These are phyloP conservation scores for Kalanchoe fedtschenkoi DNA, from an alignment of 164 flowering plant genomes.

Conservation along the genomic window DNA sequence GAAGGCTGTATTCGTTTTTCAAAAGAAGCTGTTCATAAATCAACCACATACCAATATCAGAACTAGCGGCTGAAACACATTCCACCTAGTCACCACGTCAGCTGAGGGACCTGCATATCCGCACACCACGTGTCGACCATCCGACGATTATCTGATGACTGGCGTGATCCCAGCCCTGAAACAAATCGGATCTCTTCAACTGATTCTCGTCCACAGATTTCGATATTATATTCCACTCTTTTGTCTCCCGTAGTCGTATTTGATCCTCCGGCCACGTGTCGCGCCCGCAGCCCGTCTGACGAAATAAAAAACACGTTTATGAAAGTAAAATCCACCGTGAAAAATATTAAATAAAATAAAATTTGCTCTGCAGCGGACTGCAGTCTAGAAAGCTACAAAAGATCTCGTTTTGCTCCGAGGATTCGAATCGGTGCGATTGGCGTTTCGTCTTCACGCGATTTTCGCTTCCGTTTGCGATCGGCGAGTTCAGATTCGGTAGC, in stretches of 20 bases:
- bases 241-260: conserved; percentile 8
- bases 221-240: conserved; percentile 16
- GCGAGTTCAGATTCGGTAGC: background rate
- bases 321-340: background rate
- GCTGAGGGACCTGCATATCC: too few relatives aligned
- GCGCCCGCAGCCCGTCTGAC: background rate
- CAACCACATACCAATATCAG: too few relatives aligned
- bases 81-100: too few relatives aligned
- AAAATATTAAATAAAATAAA: conserved; percentile 4
- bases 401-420: background rate
- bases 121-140: conserved; percentile 4
- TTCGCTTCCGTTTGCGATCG: background rate
- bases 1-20: too few relatives aligned
- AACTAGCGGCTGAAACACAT: too few relatives aligned
- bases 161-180: conserved; percentile 17
- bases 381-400: conserved; percentile 22
- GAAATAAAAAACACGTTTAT: background rate
- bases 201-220: conserved; percentile 45
- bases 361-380: too few relatives aligned
- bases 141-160: conserved; percentile 16
- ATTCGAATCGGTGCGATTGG: background rate
- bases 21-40: too few relatives aligned
- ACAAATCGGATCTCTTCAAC: conserved; percentile 33
- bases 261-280: conserved; percentile 41
- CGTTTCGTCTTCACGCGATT: background rate